Evolutionary conservation across 257 asterid species (phyloP).

Genomic region (Solanum megistacrolobum): DNA sequence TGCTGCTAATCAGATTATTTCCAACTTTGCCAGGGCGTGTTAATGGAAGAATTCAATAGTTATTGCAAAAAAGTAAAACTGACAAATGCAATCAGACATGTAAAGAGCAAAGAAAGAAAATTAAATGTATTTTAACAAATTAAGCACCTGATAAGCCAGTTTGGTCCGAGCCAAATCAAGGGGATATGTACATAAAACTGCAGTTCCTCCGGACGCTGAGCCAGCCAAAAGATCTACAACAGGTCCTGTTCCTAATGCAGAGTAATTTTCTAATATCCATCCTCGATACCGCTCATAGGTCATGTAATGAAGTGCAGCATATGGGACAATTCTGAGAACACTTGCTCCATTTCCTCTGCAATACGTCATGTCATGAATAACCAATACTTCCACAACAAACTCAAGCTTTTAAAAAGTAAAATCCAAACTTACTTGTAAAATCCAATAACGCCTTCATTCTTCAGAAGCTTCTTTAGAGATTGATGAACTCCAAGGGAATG

Average conservation of each 20-base stretch:
- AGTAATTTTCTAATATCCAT: constrained; percentile 63
- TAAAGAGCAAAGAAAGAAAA: neutral
- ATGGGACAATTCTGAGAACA: constrained; percentile 87
- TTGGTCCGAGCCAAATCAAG: constrained; percentile 96
- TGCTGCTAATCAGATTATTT: neutral
- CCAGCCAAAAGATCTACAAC: constrained; percentile 95
- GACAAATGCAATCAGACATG: neutral
- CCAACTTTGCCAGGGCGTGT: neutral
- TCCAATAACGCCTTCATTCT: constrained; percentile 85
- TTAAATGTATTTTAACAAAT: neutral
- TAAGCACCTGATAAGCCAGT: constrained; percentile 90
- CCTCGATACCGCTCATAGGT: constrained; percentile 78
- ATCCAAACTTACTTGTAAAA: constrained; percentile 62
- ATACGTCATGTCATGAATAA: neutral
- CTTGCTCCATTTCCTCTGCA: constrained; percentile 98
- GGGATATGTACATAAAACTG: constrained; percentile 96
- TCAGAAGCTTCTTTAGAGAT: constrained; percentile 73
- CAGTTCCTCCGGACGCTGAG: constrained; percentile 96
- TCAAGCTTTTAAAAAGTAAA: neutral
- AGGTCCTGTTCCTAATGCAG: constrained; percentile 78
- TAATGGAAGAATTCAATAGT: neutral
- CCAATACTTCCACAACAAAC: neutral
- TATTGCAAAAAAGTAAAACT: neutral
- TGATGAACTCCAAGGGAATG: constrained; percentile 73
- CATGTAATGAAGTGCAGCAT: constrained; percentile 97